Evolutionary conservation across 768 basidiomycete genomes (phyloP).

Genomic region (Naematelia aurantialba): DNA sequence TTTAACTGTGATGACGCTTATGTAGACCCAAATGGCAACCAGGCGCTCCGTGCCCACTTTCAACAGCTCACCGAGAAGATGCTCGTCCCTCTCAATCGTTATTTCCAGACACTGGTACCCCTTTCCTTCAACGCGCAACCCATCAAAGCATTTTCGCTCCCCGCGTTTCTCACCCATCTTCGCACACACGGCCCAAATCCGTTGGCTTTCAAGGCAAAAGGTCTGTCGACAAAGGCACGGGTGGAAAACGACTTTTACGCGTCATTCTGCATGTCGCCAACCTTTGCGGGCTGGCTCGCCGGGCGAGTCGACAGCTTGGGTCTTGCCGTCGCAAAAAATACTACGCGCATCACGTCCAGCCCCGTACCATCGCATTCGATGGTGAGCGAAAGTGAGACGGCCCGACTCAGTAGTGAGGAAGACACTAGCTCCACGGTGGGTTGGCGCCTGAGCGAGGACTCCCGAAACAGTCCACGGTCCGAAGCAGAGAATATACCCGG

Average conservation of each 20-base stretch:
- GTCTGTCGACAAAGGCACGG: constrained; percentile 40
- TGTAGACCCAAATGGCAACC: constrained; percentile 56
- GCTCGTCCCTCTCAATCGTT: constrained; percentile 83
- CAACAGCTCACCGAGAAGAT: constrained; percentile 77
- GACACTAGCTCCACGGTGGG: constrained; percentile 2
- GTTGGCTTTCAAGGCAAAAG: constrained; percentile 41
- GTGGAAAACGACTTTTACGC: constrained; percentile 50
- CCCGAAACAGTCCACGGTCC: background rate
- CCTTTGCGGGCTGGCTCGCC: constrained; percentile 44
- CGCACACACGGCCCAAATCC: constrained; percentile 47
- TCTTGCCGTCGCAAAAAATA: constrained; percentile 15
- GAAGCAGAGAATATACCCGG: constrained; percentile 1
- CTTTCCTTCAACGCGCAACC: constrained; percentile 7
- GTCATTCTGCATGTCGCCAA: constrained; percentile 43
- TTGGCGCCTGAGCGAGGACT: constrained; percentile 21
- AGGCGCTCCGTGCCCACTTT: constrained; percentile 72
- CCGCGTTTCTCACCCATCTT: constrained; percentile 45
- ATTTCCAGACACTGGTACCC: constrained; percentile 57
- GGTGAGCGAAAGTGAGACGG: constrained; percentile 6
- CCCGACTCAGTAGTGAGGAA: constrained; percentile 15
- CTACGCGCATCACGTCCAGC: background rate
- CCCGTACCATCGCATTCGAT: background rate
- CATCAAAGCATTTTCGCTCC: constrained; percentile 47
- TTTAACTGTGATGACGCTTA: background rate
- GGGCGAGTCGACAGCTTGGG: constrained; percentile 27